A percentile compares a stretch with the other conserved stretches of the same genome.
These are phyloP conservation scores for Vinca major DNA, from an alignment of 305 asterid genomes.

Conservation along the genomic window DNA sequence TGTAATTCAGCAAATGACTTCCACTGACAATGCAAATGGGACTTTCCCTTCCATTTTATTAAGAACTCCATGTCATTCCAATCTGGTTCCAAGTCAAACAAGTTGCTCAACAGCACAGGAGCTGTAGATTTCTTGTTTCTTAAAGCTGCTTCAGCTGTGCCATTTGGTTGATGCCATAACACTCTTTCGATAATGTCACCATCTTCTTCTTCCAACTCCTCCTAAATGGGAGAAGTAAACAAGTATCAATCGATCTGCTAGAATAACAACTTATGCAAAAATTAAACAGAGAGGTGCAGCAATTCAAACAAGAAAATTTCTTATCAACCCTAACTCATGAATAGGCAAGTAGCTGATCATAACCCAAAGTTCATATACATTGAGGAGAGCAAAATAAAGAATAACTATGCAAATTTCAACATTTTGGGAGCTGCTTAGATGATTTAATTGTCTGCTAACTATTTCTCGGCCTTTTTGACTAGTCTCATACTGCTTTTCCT, in stretches of 20 bases:
- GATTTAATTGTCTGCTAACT: neutral
- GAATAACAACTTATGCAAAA: neutral
- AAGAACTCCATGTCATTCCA: slow-evolving; percentile 87
- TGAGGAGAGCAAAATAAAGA: neutral
- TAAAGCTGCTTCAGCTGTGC: slow-evolving; percentile 88
- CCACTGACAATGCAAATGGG: slow-evolving; percentile 98
- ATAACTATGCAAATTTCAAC: neutral
- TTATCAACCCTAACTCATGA: neutral
- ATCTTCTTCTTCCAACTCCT: slow-evolving; percentile 86
- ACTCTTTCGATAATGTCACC: slow-evolving; percentile 91
- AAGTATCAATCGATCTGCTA: slow-evolving; percentile 7
- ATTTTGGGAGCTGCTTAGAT: neutral
- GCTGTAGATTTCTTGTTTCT: slow-evolving; percentile 67
- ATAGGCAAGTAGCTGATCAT: neutral
- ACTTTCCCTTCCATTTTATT: slow-evolving; percentile 99
- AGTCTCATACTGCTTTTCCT: neutral
- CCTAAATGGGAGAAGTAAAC: slow-evolving; percentile 34
- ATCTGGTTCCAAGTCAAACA: slow-evolving; percentile 71
- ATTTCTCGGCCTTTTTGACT: neutral
- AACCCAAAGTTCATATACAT: neutral
- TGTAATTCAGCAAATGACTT: slow-evolving; percentile 83
- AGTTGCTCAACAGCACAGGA: slow-evolving; percentile 72
- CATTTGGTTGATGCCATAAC: slow-evolving; percentile 98
- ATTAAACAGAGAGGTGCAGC: neutral
- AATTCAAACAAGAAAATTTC: neutral